These are phyloP conservation scores for Hypoxylon rubiginosum DNA, from an alignment of 2,329 filamentous ascomycete species.

Conservation along the genomic window DNA sequence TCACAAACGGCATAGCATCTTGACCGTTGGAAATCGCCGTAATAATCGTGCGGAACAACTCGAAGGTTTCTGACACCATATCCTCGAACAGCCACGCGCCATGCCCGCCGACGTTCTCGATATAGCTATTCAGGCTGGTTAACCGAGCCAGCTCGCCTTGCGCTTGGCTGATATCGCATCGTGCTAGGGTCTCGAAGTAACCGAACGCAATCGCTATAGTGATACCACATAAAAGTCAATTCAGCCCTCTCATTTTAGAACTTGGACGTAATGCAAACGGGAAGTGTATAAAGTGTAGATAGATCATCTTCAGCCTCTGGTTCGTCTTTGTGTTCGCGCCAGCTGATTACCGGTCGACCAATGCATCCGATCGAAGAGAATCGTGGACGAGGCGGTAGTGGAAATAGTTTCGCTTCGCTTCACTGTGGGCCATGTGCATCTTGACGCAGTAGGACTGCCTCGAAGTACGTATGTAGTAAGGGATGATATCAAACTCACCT, in stretches of 20 bases:
- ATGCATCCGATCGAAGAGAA: constrained; percentile 33
- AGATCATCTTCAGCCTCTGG: constrained; percentile 18
- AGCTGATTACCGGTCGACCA: constrained; percentile 37
- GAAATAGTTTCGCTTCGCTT: constrained; percentile 18
- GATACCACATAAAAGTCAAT: constrained; percentile 21
- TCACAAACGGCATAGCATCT: constrained; percentile 66
- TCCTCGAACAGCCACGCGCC: constrained; percentile 81
- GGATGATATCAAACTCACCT: constrained; percentile 72
- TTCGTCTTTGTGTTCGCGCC: constrained; percentile 21
- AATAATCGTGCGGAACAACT: constrained; percentile 75
- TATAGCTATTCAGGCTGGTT: constrained; percentile 76
- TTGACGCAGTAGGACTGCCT: constrained; percentile 35
- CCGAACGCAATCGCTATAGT: constrained; percentile 86
- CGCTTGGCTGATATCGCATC: constrained; percentile 73
- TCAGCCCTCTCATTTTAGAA: constrained; percentile 18
- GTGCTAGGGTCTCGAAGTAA: constrained; percentile 89
- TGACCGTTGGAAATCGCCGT: constrained; percentile 71
- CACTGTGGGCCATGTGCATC: constrained; percentile 15
- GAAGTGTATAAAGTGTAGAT: constrained; percentile 10
- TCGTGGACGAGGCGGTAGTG: constrained; percentile 34
- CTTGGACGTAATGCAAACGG: neutral
- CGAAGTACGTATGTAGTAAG: constrained; percentile 27
- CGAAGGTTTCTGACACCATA: constrained; percentile 81
- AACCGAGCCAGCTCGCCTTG: constrained; percentile 80
- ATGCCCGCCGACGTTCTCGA: constrained; percentile 80